A percentile compares a stretch with the other conserved stretches of the same genome.
Conservation (phyloP, 2,329 filamentous ascomycete genomes). For the Cercospora beticola region DNA sequence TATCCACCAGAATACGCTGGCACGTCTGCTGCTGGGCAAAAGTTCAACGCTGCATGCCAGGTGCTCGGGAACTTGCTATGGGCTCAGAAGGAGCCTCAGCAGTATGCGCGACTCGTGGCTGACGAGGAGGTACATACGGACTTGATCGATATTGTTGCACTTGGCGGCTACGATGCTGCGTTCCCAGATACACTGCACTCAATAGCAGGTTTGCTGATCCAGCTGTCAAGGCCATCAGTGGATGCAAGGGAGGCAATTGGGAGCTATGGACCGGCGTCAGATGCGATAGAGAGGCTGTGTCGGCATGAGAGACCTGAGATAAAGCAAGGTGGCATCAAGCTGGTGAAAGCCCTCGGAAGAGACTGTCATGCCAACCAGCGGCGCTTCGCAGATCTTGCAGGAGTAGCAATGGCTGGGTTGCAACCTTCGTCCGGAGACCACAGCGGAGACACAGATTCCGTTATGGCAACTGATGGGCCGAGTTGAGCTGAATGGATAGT, state of each 20-base stretch:
- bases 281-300: slow-evolving; percentile 27
- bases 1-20: not conserved
- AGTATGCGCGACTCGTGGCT: slow-evolving; percentile 17
- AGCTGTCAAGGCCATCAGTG: slow-evolving; percentile 30
- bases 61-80: slow-evolving; percentile 35
- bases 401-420: slow-evolving; percentile 20
- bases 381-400: slow-evolving; percentile 27
- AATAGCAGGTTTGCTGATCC: slow-evolving; percentile 32
- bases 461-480: slow-evolving; percentile 7
- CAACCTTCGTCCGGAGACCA: slow-evolving; percentile 2
- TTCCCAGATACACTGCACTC: slow-evolving; percentile 33
- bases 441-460: slow-evolving; percentile 1
- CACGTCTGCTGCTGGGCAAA: not conserved
- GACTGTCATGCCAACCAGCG: slow-evolving; percentile 30
- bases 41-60: slow-evolving; percentile 32
- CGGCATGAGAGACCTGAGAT: slow-evolving; percentile 30
- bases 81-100: slow-evolving; percentile 10
- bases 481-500: slow-evolving; percentile 5
- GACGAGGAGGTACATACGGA: slow-evolving; percentile 17
- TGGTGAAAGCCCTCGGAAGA: slow-evolving; percentile 34
- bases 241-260: slow-evolving; percentile 29
- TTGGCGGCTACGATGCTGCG: slow-evolving; percentile 7
- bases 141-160: slow-evolving; percentile 15
- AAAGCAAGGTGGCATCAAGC: slow-evolving; percentile 30
- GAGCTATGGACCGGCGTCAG: slow-evolving; percentile 13